phyloP scores from a whole-genome alignment of 176 grass and related monocot genomes.

The Aegilops umbellulata region DNA sequence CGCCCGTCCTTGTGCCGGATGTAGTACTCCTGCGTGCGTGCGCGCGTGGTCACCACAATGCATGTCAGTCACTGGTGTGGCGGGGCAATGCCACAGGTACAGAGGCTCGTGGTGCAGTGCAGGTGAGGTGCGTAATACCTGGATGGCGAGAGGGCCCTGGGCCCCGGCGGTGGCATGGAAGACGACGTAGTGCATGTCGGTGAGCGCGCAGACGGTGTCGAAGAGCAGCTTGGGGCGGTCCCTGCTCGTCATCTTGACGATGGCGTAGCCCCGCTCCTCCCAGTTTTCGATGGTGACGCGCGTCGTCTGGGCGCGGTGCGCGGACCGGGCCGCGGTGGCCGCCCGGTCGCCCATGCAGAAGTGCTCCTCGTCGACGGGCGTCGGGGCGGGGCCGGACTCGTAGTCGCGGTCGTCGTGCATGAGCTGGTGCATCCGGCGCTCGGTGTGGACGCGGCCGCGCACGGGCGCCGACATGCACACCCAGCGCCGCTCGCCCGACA shows the following conservation, averaged over 20 bases:
- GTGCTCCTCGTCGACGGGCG: constrained; percentile 43
- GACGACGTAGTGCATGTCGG: constrained; percentile 81
- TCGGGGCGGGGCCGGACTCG: constrained; percentile 39
- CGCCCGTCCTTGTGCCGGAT: constrained; percentile 72
- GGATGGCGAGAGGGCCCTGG: constrained; percentile 57
- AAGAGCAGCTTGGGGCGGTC: constrained; percentile 68
- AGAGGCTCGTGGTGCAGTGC: not conserved
- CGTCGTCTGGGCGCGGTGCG: constrained; percentile 36
- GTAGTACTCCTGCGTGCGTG: constrained; percentile 56
- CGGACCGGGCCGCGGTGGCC: not conserved
- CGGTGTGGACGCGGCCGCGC: constrained; percentile 58
- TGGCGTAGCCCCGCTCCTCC: constrained; percentile 65
- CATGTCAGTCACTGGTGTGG: not conserved
- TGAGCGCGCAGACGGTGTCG: constrained; percentile 78
- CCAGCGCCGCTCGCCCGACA: constrained; percentile 45
- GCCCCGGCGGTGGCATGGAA: constrained; percentile 65
- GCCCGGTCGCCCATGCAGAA: constrained; percentile 31
- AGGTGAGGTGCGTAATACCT: constrained; percentile 45
- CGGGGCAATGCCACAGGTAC: not conserved
- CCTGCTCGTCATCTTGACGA: constrained; percentile 66
- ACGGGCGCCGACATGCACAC: constrained; percentile 43
- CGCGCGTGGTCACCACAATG: not conserved
- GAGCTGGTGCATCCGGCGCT: constrained; percentile 70
- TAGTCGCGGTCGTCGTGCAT: constrained; percentile 74
- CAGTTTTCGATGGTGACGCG: constrained; percentile 61